Percentiles rank a stretch among this genome's conserved stretches.
Evolutionary conservation across 2,329 filamentous ascomycete genomes (phyloP).

Genomic region (Rutstroemia sp.): DNA sequence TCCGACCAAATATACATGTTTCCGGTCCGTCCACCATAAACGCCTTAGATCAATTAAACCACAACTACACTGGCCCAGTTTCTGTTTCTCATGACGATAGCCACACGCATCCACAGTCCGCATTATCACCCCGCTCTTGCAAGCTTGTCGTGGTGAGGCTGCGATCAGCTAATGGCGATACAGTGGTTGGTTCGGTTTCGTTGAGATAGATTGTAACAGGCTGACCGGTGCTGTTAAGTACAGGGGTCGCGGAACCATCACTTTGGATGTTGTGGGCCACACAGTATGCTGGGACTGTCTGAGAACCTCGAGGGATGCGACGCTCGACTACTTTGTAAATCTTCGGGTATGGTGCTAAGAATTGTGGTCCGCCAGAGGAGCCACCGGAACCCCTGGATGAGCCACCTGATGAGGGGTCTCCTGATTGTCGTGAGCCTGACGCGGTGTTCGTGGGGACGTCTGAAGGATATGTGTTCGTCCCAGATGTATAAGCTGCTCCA

Average conservation of each 20-base stretch:
- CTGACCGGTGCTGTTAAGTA: slow-evolving; percentile 21
- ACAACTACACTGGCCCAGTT: background rate
- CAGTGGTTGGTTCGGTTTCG: slow-evolving; percentile 21
- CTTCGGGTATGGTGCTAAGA: slow-evolving; percentile 41
- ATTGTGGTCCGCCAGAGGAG: slow-evolving; percentile 11
- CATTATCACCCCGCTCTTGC: background rate
- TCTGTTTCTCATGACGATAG: slow-evolving; percentile 6
- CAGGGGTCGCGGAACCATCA: slow-evolving; percentile 33
- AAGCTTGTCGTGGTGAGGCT: background rate
- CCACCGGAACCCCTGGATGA: no score
- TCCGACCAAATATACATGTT: background rate
- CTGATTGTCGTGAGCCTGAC: background rate
- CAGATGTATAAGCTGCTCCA: background rate
- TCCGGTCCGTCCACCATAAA: background rate
- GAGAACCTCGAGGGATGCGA: slow-evolving; percentile 31
- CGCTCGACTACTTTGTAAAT: slow-evolving; percentile 61
- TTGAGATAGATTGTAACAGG: slow-evolving; percentile 23
- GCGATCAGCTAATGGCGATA: slow-evolving; percentile 12
- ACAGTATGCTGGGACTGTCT: slow-evolving; percentile 47
- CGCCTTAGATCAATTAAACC: background rate
- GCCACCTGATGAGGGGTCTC: slow-evolving; percentile 10
- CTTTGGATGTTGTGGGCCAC: slow-evolving; percentile 54
- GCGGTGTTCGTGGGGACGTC: slow-evolving; percentile 26
- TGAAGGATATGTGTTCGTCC: slow-evolving; percentile 9
- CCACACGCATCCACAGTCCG: slow-evolving; percentile 13